These are phyloP conservation scores for Cronartium quercuum DNA, from an alignment of 1,284 basidiomycete genomes.

Conservation along the genomic window DNA sequence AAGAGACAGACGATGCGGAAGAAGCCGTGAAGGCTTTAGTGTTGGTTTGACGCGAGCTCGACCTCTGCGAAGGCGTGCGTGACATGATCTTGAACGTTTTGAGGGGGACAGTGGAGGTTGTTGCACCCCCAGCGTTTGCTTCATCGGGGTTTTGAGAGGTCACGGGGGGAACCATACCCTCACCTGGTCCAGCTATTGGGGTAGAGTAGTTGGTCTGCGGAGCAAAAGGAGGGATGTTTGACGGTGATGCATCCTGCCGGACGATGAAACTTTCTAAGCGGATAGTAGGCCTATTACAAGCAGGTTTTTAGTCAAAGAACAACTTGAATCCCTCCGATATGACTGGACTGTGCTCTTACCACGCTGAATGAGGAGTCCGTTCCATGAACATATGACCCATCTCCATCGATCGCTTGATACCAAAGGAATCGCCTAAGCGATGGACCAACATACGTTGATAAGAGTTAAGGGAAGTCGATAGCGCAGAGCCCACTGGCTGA, in stretches of 20 bases:
- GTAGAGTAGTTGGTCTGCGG: too few relatives aligned
- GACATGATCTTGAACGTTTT: conserved; percentile 39
- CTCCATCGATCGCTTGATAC: conserved; percentile 20
- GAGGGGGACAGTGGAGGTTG: not conserved
- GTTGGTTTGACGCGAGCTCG: conserved; percentile 2
- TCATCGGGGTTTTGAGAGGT: not conserved
- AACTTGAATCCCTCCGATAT: not conserved
- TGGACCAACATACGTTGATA: conserved; percentile 38
- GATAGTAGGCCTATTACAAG: conserved; percentile 2
- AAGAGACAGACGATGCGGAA: conserved; percentile 5
- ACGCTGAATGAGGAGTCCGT: conserved; percentile 4
- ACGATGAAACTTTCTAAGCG: conserved; percentile 23
- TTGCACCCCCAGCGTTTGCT: not conserved
- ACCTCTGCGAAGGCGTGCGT: conserved; percentile 12
- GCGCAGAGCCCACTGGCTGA: conserved; percentile 10
- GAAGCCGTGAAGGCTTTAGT: conserved; percentile 5
- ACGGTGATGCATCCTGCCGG: conserved; percentile 13
- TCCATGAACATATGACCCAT: conserved; percentile 22
- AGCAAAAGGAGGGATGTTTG: too few relatives aligned
- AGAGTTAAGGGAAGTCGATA: conserved; percentile 31
- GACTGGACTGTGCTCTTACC: conserved; percentile 8
- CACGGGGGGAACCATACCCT: not conserved
- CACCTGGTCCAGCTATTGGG: too few relatives aligned
- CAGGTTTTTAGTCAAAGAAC: not conserved
- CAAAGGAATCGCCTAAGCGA: conserved; percentile 32